Evolutionary conservation across 306 rosid species (phyloP).

Genomic region (Cucumis hystrix): DNA sequence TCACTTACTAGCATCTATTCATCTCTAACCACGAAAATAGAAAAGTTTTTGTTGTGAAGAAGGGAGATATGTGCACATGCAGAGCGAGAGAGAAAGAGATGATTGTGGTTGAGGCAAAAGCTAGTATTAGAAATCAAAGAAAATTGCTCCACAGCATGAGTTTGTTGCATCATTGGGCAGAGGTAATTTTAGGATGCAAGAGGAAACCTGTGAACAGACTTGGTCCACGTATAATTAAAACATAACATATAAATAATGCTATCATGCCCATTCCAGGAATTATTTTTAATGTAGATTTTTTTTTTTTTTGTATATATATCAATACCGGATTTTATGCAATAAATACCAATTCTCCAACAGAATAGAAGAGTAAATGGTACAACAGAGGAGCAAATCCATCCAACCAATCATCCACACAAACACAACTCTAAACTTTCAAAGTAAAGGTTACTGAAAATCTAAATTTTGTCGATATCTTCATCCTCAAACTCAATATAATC

Average conservation of each 20-base stretch:
- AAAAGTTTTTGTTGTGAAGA: neutral
- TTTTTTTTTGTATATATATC: neutral
- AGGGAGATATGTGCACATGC: neutral
- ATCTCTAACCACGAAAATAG: neutral
- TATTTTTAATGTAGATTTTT: neutral
- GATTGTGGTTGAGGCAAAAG: neutral
- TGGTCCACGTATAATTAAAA: neutral
- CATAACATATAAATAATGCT: neutral
- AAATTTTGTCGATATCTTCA: slow-evolving; percentile 44
- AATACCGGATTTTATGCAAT: neutral
- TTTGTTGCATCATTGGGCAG: neutral
- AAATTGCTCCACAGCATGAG: neutral
- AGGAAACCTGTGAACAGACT: neutral
- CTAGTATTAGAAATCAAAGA: neutral
- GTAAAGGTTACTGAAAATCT: neutral
- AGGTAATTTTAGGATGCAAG: neutral
- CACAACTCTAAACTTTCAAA: neutral
- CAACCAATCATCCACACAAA: neutral
- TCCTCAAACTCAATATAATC: slow-evolving; percentile 47
- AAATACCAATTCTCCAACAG: slow-evolving; percentile 1
- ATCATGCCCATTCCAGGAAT: neutral
- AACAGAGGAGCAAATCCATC: slow-evolving; percentile 1
- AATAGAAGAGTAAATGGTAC: neutral
- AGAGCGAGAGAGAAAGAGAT: neutral
- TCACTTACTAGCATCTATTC: neutral